phyloP scores from a whole-genome alignment of 371 early-diverging fungal genomes.

The Actinomortierella wolfii region DNA sequence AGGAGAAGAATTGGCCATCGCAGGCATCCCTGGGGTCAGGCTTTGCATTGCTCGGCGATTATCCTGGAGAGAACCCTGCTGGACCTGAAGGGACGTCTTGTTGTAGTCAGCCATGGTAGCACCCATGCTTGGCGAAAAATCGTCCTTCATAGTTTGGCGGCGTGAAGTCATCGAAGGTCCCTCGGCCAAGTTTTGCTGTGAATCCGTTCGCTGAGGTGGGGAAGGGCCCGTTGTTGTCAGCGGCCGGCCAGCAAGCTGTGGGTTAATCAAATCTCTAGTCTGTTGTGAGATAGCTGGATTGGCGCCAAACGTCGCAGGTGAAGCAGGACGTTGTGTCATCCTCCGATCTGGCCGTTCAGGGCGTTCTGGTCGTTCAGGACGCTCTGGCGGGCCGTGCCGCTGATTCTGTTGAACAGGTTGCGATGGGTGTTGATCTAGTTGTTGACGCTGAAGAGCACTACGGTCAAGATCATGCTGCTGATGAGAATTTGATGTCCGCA shows the following conservation, averaged over 20 bases:
- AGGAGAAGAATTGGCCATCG: slow-evolving; percentile 16
- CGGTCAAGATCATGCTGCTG: background rate
- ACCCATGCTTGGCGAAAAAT: slow-evolving; percentile 5
- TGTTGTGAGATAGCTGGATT: slow-evolving; percentile 24
- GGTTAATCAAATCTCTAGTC: slow-evolving; percentile 34
- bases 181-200: slow-evolving; percentile 15
- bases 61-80: too few species aligned
- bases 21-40: slow-evolving; percentile 7
- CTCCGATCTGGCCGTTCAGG: slow-evolving; percentile 25
- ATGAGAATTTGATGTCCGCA: background rate
- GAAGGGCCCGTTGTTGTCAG: slow-evolving; percentile 27
- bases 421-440: slow-evolving; percentile 11
- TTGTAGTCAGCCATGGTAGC: too few species aligned
- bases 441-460: background rate
- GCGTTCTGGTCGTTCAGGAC: slow-evolving; percentile 32
- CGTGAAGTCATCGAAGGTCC: slow-evolving; percentile 26
- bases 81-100: too few species aligned
- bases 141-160: slow-evolving; percentile 39
- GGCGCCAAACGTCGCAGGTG: slow-evolving; percentile 18
- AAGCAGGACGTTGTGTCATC: slow-evolving; percentile 28
- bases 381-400: slow-evolving; percentile 3
- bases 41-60: slow-evolving; percentile 24
- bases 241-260: slow-evolving; percentile 29
- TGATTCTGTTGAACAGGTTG: slow-evolving; percentile 3
- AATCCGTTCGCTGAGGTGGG: slow-evolving; percentile 24